A percentile compares a stretch with the other conserved stretches of the same genome.
These are phyloP conservation scores for Xerocomus minutiporus DNA, from an alignment of 1,284 basidiomycete genomes.

Conservation along the genomic window DNA sequence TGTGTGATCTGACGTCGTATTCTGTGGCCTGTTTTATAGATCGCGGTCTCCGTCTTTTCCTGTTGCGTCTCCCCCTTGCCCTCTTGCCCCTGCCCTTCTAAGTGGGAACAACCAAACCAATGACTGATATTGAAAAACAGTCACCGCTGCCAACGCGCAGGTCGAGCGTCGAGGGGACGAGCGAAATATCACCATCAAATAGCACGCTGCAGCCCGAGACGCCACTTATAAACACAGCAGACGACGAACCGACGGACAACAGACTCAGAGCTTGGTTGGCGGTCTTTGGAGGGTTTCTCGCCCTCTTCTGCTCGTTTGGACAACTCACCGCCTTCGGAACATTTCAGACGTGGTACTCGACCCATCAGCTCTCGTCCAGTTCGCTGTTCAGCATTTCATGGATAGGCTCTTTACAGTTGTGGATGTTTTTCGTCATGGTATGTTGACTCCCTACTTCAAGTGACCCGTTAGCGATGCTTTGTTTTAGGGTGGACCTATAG, in stretches of 20 bases:
- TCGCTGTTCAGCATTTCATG: conserved; percentile 41
- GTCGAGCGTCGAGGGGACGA: conserved; percentile 24
- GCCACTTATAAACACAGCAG: conserved; percentile 12
- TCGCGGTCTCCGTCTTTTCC: conserved; percentile 7
- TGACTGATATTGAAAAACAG: conserved; percentile 32
- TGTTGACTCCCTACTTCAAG: conserved; percentile 18
- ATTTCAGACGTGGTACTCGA: conserved; percentile 43
- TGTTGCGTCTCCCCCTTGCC: conserved; percentile 13
- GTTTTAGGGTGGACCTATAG: conserved; percentile 46
- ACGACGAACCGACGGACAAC: not conserved
- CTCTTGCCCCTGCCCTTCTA: conserved; percentile 6
- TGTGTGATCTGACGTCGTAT: conserved; percentile 22
- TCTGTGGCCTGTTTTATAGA: conserved; percentile 28
- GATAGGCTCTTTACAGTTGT: conserved; percentile 47
- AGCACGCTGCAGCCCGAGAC: conserved; percentile 26
- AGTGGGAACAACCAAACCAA: conserved; percentile 12
- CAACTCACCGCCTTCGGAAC: conserved; percentile 32
- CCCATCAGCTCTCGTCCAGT: conserved; percentile 34
- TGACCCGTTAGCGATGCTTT: conserved; percentile 5
- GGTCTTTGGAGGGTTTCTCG: conserved; percentile 31
- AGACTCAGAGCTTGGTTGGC: conserved; percentile 26
- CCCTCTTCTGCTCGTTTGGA: conserved; percentile 35
- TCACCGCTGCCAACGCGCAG: conserved; percentile 14
- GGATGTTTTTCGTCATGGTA: conserved; percentile 43
- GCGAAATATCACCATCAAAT: conserved; percentile 18